These are phyloP conservation scores for Rhipidocladum racemiflorum DNA, from an alignment of 176 grass and related monocot species.

Conservation along the genomic window DNA sequence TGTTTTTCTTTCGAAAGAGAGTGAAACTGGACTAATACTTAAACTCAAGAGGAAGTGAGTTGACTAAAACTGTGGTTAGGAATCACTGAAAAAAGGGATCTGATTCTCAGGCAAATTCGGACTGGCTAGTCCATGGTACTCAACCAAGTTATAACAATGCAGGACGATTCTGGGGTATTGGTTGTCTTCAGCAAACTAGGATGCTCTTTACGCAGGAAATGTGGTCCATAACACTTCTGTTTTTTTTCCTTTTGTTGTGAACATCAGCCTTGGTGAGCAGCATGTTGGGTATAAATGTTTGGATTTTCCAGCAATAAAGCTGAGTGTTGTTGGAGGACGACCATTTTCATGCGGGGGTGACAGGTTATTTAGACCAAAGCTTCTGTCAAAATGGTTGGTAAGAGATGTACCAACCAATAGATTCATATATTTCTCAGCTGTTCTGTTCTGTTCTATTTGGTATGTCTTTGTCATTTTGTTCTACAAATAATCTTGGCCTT, in stretches of 20 bases:
- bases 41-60: background rate
- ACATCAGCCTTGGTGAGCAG: conserved; percentile 67
- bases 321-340: conserved; percentile 80
- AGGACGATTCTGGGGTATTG: background rate
- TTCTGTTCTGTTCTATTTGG: conserved; percentile 29
- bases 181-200: conserved; percentile 1
- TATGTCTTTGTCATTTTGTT: conserved; percentile 3
- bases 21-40: background rate
- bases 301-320: conserved; percentile 67
- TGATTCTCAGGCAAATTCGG: background rate
- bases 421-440: background rate
- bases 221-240: conserved; percentile 10
- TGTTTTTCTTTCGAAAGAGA: background rate
- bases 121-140: background rate
- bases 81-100: background rate
- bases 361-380: conserved; percentile 61
- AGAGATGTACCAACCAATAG: conserved; percentile 24
- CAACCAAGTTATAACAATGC: background rate
- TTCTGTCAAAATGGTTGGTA: conserved; percentile 89
- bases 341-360: conserved; percentile 90
- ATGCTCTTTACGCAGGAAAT: background rate
- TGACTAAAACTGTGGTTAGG: conserved; percentile 2
- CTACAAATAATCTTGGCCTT: background rate
- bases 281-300: conserved; percentile 81
- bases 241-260: conserved; percentile 22